phyloP scores from a whole-genome alignment of 345 rosid species.

The Limnanthes douglasii region DNA sequence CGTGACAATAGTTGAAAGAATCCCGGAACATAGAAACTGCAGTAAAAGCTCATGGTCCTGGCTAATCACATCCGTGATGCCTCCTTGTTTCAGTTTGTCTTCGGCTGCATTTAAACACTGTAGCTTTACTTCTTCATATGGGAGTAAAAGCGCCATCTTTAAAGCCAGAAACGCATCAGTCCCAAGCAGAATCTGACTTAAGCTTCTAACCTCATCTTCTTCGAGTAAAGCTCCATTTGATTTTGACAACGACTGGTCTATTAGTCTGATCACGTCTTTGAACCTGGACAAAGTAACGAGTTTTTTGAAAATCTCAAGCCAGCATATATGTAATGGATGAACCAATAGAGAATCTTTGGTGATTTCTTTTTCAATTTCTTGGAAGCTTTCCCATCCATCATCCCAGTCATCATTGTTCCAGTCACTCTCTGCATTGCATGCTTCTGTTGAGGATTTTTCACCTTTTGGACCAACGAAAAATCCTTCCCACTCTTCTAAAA shows the following conservation, averaged over 20 bases:
- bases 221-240: constrained; percentile 32
- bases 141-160: constrained; percentile 56
- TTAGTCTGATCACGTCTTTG: constrained; percentile 28
- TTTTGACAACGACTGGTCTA: constrained; percentile 50
- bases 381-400: constrained; percentile 98
- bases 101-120: constrained; percentile 40
- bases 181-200: constrained; percentile 18
- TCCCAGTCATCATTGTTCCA: constrained; percentile 86
- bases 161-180: constrained; percentile 31
- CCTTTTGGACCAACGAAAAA: constrained; percentile 31
- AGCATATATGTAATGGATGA: constrained; percentile 75
- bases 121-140: constrained; percentile 40
- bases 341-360: constrained; percentile 12
- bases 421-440: constrained; percentile 27
- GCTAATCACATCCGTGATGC: constrained; percentile 24
- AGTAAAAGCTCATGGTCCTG: constrained; percentile 40
- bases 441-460: constrained; percentile 23
- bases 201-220: constrained; percentile 39
- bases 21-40: constrained; percentile 48
- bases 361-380: constrained; percentile 50
- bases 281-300: constrained; percentile 17
- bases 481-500: constrained; percentile 90
- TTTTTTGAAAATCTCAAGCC: constrained; percentile 49
- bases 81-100: constrained; percentile 47
- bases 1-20: constrained; percentile 30